Base-by-base conservation (phyloP, 2,329 filamentous ascomycete genomes). In the Biscogniauxia marginata region DNA sequence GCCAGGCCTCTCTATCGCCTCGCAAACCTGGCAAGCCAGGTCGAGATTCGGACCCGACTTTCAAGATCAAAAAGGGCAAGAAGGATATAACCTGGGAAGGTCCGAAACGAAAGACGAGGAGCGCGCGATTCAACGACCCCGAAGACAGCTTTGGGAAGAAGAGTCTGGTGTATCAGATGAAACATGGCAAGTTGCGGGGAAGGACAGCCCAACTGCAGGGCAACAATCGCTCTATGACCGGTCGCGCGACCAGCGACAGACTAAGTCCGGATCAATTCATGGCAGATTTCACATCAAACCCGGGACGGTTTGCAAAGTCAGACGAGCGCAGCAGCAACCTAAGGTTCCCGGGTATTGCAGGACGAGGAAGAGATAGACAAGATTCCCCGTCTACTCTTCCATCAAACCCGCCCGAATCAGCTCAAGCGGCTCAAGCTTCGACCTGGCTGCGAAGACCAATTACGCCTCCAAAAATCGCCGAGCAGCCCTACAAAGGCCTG, bases 101-200 rank as follows among this genome's bases (percentile, higher is more conserved):
- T 20, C 70, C 68, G n/a, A 65, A 74, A 49, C 72, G 74, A 3
- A 74, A 77, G 64, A 76, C 81, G 5, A 75, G 83, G 46, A 72
- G 74, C 48, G 77, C 79, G 30, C 76, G 83, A 4, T 85, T 86
- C 64, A 70, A 79, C 49, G 77, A 85, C 56, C 76, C 79, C 0
- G 70, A 76, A 1, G 74, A 70, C 18, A 59, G 66, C 1, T 83
- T 84, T 64, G 84, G 82, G 18, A 83, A 82, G 70, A 76, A 71
- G 47, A 86, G 83, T 60, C 58, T 84, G 16, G 82, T 85, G 2
- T 84, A 82, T 53, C 73, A 80, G 63, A 66, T 82, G 56, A 83
- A 82, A 63, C 73, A 77, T 52, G 81, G 79, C 2, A 58, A 67
- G 19, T 60, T 79, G 24, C 68, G 71, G 48, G 69, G 74, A 2